Percentiles rank a stretch among this genome's conserved stretches.
phyloP scores from a whole-genome alignment of 768 basidiomycete species.

The Coprinellus micaceus region DNA sequence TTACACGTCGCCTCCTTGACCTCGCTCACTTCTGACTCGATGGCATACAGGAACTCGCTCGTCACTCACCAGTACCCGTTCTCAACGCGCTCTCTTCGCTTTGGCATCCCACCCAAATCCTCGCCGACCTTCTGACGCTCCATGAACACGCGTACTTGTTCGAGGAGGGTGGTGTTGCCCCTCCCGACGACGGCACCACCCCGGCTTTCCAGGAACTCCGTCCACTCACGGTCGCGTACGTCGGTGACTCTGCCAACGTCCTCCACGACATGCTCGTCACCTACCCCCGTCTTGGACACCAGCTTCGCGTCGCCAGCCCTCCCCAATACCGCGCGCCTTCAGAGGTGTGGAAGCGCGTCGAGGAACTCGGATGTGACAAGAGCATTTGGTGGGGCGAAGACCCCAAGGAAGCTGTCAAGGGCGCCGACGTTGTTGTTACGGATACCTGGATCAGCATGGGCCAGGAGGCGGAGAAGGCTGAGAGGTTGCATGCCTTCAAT shows the following conservation, averaged over 20 bases:
- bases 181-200: constrained; percentile 10
- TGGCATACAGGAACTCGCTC: constrained; percentile 84
- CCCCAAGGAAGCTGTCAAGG: constrained; percentile 82
- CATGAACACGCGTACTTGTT: constrained; percentile 70
- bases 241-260: constrained; percentile 94
- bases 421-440: constrained; percentile 93
- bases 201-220: constrained; percentile 48
- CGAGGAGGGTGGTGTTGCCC: constrained; percentile 22
- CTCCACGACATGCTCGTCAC: constrained; percentile 97
- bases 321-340: constrained; percentile 64
- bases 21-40: background rate
- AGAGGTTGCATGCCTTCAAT: constrained; percentile 79
- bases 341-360: constrained; percentile 79
- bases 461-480: constrained; percentile 89
- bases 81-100: constrained; percentile 93
- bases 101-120: constrained; percentile 95
- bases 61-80: constrained; percentile 89
- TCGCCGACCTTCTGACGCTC: constrained; percentile 90
- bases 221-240: constrained; percentile 86
- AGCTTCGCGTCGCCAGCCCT: constrained; percentile 82
- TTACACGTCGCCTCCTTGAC: constrained; percentile 6
- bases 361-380: constrained; percentile 69
- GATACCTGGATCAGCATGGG: constrained; percentile 99
- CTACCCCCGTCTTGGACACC: constrained; percentile 86
- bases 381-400: constrained; percentile 70